Evolutionary conservation across 2,329 filamentous ascomycete genomes (phyloP), one percentile per base, ranked within the genome.

Genomic region (Herpotrichia juniperi): DNA sequence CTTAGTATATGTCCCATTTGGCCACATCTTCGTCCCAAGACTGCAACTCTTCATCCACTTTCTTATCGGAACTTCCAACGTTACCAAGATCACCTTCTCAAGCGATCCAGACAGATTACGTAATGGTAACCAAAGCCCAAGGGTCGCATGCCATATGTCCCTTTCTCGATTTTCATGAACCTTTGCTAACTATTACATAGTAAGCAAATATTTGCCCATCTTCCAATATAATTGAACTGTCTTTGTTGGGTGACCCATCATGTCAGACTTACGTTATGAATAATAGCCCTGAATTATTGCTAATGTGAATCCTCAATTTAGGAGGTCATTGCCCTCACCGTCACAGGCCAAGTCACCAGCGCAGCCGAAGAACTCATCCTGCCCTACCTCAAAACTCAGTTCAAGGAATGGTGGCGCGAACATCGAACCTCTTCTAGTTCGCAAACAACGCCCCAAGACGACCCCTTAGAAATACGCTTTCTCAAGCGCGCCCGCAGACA

Each of bases 1-100:
- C 0, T 97, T 97, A 63, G 86, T 97, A 57, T 97, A 97, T 66
- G 90, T 96, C 17, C 93, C 93, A 0, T 97, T 97, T 64, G 93
- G 91, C 12, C 85, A 87, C 32, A 49, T 44, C 0, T 52, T 70
- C 8, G 59, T 72, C 22, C 67, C 66, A 1, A 11, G 60, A 14
- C 24, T 72, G 2, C 58, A 67, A 25, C 47, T 46, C 45, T 50
- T 59, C 25, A 58, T 69, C 46, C 54, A 66, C 28, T 48, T 42
- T 4, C 34, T 48, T 3, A 19, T 63, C 12, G 58, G 63, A 4
- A 45, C 32, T 12, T 52, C 58, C 19, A 51, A 42, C 1, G 44
- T 53, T 30, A 42, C 40, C 11, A 50, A 57, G 14, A 57, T 57
- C 24, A 48, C 22, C 8, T 72, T 72, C 51, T 48, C 45, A 6